These are phyloP conservation scores for Crithidia expoeki DNA, from an alignment of 208 protist species.

Conservation along the genomic window DNA sequence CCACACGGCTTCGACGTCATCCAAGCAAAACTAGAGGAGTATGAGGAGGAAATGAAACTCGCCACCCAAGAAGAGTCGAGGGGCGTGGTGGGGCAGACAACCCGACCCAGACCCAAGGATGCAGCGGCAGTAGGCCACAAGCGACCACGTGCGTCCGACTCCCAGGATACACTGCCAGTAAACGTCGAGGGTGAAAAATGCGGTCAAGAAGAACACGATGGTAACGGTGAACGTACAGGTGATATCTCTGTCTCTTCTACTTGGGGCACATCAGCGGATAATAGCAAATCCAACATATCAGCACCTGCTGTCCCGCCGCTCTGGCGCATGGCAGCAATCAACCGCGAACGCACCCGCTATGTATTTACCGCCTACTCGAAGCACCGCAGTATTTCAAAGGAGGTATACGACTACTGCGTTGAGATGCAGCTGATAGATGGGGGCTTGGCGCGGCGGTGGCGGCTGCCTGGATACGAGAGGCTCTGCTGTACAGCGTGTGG, in stretches of 20 bases:
- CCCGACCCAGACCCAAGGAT: constrained; percentile 9
- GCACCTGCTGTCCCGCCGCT: constrained; percentile 76
- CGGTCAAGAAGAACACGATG: too few species aligned
- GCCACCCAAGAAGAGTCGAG: constrained; percentile 70
- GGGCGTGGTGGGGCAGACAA: constrained; percentile 55
- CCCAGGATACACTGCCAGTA: too few species aligned
- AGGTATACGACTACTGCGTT: constrained; percentile 85
- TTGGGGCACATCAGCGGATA: too few species aligned
- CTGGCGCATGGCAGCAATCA: constrained; percentile 83
- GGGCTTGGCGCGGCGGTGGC: constrained; percentile 75
- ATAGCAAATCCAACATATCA: too few species aligned
- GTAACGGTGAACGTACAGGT: too few species aligned
- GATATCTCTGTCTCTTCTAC: too few species aligned
- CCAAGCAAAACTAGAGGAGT: constrained; percentile 64
- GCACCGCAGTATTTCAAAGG: constrained; percentile 51
- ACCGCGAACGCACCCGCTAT: constrained; percentile 80
- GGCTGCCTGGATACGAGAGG: constrained; percentile 81
- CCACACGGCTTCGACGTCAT: constrained; percentile 80
- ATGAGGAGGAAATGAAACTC: constrained; percentile 71
- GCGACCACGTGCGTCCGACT: constrained; percentile 20
- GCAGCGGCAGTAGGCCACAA: constrained; percentile 1
- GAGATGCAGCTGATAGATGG: constrained; percentile 88
- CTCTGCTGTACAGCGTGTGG: constrained; percentile 86
- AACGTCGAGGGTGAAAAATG: too few species aligned
- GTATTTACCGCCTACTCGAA: constrained; percentile 71